phyloP scores from a whole-genome alignment of 768 basidiomycete genomes.

The Russula virescens region DNA sequence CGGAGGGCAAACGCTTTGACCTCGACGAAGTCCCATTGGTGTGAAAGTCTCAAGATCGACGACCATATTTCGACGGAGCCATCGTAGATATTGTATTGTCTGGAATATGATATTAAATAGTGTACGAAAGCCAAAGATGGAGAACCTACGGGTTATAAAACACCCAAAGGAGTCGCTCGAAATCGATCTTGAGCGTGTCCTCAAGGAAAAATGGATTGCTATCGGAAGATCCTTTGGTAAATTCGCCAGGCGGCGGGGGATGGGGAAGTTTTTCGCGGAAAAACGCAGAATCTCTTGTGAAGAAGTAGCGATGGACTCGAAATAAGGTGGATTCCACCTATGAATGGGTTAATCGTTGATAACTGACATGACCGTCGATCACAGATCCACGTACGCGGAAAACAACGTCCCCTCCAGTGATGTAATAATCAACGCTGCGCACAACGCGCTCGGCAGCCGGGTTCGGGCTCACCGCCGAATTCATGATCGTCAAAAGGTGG shows the following conservation, averaged over 20 bases:
- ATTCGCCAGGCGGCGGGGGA: slow-evolving; percentile 27
- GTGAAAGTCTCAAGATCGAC: slow-evolving; percentile 46
- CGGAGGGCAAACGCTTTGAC: slow-evolving; percentile 48
- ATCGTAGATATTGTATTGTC: slow-evolving; percentile 51
- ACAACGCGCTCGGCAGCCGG: slow-evolving; percentile 26
- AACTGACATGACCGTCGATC: not conserved
- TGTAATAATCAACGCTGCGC: slow-evolving; percentile 40
- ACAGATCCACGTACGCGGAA: slow-evolving; percentile 28
- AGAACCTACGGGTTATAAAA: slow-evolving; percentile 33
- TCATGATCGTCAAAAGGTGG: slow-evolving; percentile 17
- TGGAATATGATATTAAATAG: slow-evolving; percentile 27
- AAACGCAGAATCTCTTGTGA: slow-evolving; percentile 30
- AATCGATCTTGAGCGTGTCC: slow-evolving; percentile 28
- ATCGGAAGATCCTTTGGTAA: slow-evolving; percentile 30
- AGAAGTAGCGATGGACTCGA: slow-evolving; percentile 28
- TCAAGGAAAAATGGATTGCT: slow-evolving; percentile 30
- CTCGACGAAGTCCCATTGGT: slow-evolving; percentile 49
- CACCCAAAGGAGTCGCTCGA: slow-evolving; percentile 31
- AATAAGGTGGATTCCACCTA: slow-evolving; percentile 20
- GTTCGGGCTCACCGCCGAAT: slow-evolving; percentile 15
- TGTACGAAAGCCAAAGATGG: not conserved
- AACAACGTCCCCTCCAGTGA: slow-evolving; percentile 47
- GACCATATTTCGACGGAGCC: slow-evolving; percentile 49
- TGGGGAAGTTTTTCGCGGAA: slow-evolving; percentile 30
- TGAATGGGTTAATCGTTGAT: not conserved